Base-by-base conservation (phyloP, 257 asterid genomes). In the Striga asiatica region DNA sequence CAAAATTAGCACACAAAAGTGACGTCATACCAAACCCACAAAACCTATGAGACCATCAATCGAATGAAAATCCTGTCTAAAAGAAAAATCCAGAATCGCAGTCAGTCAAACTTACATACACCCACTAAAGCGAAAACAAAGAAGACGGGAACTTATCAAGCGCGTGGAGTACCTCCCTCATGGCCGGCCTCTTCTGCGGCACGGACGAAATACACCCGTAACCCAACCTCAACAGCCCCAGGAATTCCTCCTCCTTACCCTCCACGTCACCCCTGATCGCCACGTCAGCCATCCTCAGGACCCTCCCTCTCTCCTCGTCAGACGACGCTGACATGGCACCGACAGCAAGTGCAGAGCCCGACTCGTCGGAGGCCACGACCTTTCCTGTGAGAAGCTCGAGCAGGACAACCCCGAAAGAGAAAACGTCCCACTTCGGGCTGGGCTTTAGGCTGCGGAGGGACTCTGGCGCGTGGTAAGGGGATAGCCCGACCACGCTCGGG, bases 361-460 rank as follows among this genome's bases (percentile, higher is more conserved):
- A 72, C 23, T 91, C 98, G 4, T 91, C 98, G 1, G 96, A 75
- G 1, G 69, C 74, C 0, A 78, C 65, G 31, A 88, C 76, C 46
- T 87, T 91, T 0, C 95, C 97, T 0, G 94, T 87, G 35, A 91
- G 25, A 56, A 91, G 22, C 22, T 91, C 98, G 0, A 91, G 74
- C 59, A 91, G 58, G 34, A 87, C 77, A 0, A 84, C 89, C 0
- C 98, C 98, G 50, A 79, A 84, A 0, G 98, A 69, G 61, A 72
- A 91, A 11, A 91, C 93, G 4, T 91, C 98, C 95, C 96, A 87
- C 56, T 91, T 91, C 0, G 95, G 74, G 64, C 61, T 76, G 70
- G 98, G 94, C 73, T 84, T 91, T 29, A 91, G 78, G 63, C 84
- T 91, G n/a, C 98, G 81, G 0, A 91, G 78, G 0, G 97, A 87